Conservation (phyloP, 2,329 filamentous ascomycete genomes). For the Diaporthe sp. region DNA sequence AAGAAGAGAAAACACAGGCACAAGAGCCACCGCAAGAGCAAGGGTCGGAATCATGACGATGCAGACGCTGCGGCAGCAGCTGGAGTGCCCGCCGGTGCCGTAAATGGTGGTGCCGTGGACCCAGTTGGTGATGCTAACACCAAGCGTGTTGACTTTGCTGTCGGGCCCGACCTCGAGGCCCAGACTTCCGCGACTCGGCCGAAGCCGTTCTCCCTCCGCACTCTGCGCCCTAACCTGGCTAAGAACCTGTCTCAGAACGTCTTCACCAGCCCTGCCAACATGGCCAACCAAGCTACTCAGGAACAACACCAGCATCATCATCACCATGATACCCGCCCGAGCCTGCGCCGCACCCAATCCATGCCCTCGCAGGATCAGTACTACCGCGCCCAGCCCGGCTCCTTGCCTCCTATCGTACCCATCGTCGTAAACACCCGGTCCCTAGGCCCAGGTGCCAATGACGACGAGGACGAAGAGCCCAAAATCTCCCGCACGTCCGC, state of each 20-base stretch:
- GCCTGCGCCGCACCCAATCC: slow-evolving; percentile 65
- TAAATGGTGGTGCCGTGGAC: background rate
- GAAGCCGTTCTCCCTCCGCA: slow-evolving; percentile 52
- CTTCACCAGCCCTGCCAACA: slow-evolving; percentile 50
- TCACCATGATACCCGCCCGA: slow-evolving; percentile 40
- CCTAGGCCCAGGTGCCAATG: slow-evolving; percentile 21
- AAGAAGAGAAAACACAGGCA: slow-evolving; percentile 29
- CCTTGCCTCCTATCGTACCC: slow-evolving; percentile 45
- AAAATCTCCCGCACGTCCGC: slow-evolving; percentile 61
- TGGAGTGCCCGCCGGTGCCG: background rate
- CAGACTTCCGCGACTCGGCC: slow-evolving; percentile 44
- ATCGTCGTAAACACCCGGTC: slow-evolving; percentile 44
- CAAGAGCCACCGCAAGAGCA: slow-evolving; percentile 36
- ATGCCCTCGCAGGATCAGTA: slow-evolving; percentile 51
- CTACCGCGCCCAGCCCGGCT: slow-evolving; percentile 37
- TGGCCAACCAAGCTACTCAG: slow-evolving; percentile 35
- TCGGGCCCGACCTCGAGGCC: slow-evolving; percentile 45
- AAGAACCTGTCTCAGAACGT: slow-evolving; percentile 70
- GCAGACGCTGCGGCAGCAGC: slow-evolving; percentile 11
- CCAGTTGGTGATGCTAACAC: slow-evolving; percentile 39
- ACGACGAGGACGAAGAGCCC: slow-evolving; percentile 46
- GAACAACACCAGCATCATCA: slow-evolving; percentile 38
- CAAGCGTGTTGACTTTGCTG: slow-evolving; percentile 56
- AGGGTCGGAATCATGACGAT: slow-evolving; percentile 41
- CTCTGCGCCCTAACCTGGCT: slow-evolving; percentile 58